Base-by-base conservation (phyloP, 805 yeast genomes). In the Hanseniaspora valbyensis region DNA sequence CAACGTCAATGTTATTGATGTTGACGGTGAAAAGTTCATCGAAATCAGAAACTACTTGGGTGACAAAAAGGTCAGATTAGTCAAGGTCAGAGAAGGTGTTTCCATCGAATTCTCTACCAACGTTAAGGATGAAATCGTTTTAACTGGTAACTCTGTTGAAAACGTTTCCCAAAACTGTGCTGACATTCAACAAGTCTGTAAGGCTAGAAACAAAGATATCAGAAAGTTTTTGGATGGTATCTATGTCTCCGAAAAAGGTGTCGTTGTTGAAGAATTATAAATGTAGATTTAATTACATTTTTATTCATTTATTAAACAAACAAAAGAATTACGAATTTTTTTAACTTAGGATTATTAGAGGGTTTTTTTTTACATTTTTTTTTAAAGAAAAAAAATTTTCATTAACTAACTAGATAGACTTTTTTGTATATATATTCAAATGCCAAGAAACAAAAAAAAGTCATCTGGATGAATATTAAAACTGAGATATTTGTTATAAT, bases 171-270 rank as follows among this genome's bases (percentile, higher is more conserved):
- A 90, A 77, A 84, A 88, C 69, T 92, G 95, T 73, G 98, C 98
- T 67, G 96, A 88, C 70, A 79, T 92, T 66, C 96, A 90, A 76
- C 97, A 90, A 78, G 80, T 80, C 73, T 88, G 96, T 80, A 81
- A 94, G 73, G 97, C 88, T 70, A 85, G 95, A 80, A 90, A 90
- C 92, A 92, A 92, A 90, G 98, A 90, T 92, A 90, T 90, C 89
- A 86, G 98, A 78, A 90, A 90, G 81, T 90, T 90, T 82, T 84
- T 92, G 80, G 98, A 94, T 75, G 99, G 99, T 88, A 89, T 90
- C 77, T 90, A 90, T 74, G 98, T 90, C 66, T 89, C 96, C 62
- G 94, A 84, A 77, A 84, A 83, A 76, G 95, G 95, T 68, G 76
- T 76, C 71, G 77, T 90, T 69, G 83, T 74, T 59, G 85, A 81